phyloP scores from a whole-genome alignment of 2,329 filamentous ascomycete species.

The Coniochaeta pulveracea region DNA sequence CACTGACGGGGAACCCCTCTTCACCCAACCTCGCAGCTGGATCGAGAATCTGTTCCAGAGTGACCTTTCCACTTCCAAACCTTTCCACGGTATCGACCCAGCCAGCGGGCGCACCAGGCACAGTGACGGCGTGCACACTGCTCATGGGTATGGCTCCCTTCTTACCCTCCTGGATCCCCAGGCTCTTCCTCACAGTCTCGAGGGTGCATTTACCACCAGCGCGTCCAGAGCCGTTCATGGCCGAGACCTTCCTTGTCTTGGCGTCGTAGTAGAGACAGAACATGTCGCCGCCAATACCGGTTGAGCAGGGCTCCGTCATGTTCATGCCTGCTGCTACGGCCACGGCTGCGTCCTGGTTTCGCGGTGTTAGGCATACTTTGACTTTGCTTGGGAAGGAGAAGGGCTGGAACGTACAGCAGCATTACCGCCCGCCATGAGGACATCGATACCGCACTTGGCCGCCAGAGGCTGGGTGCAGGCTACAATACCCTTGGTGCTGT shows the following conservation, averaged over 20 bases:
- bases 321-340: slow-evolving; percentile 92
- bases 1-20: slow-evolving; percentile 79
- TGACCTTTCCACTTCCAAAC: slow-evolving; percentile 81
- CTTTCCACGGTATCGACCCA: slow-evolving; percentile 84
- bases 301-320: slow-evolving; percentile 84
- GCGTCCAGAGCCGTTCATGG: slow-evolving; percentile 89
- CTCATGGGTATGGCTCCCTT: slow-evolving; percentile 57
- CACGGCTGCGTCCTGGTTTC: slow-evolving; percentile 78
- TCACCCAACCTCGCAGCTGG: slow-evolving; percentile 83
- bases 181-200: slow-evolving; percentile 55
- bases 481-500: slow-evolving; percentile 87
- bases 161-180: slow-evolving; percentile 51
- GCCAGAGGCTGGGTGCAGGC: slow-evolving; percentile 84
- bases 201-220: slow-evolving; percentile 59
- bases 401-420: slow-evolving; percentile 57
- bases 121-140: slow-evolving; percentile 72
- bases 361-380: not conserved
- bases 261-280: slow-evolving; percentile 92
- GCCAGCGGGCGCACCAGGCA: slow-evolving; percentile 82
- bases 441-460: slow-evolving; percentile 72
- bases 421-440: slow-evolving; percentile 84
- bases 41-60: slow-evolving; percentile 62
- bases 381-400: slow-evolving; percentile 5
- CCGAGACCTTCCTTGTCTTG: slow-evolving; percentile 66
- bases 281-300: slow-evolving; percentile 94